These are phyloP conservation scores for Juglanconis sp. DNA, from an alignment of 2,329 filamentous ascomycete genomes.

Conservation along the genomic window DNA sequence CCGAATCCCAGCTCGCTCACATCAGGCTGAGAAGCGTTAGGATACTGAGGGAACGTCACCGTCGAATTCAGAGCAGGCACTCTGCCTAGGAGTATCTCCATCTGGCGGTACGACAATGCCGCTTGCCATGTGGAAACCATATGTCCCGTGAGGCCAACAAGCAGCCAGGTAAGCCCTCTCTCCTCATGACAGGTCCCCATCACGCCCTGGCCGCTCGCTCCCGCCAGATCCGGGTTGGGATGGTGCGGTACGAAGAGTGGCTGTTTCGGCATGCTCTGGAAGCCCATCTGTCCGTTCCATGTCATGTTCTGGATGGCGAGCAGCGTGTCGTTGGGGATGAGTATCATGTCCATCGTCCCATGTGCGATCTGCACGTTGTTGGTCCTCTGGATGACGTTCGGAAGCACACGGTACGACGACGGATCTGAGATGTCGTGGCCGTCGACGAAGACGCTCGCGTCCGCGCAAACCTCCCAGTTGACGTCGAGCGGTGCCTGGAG, in stretches of 20 bases:
- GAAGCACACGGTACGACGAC: constrained; percentile 27
- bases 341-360: constrained; percentile 65
- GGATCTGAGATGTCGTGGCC: constrained; percentile 25
- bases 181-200: constrained; percentile 18
- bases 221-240: constrained; percentile 2
- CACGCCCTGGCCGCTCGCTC: constrained; percentile 12
- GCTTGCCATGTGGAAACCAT: constrained; percentile 17
- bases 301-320: constrained; percentile 75
- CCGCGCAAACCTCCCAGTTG: constrained; percentile 55
- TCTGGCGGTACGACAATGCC: constrained; percentile 13
- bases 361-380: constrained; percentile 69
- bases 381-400: constrained; percentile 66
- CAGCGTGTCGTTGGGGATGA: constrained; percentile 63
- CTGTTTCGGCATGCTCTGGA: constrained; percentile 41
- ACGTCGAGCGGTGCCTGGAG: constrained; percentile 23
- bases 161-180: constrained; percentile 15
- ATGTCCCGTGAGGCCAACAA: constrained; percentile 14
- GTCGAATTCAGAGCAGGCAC: constrained; percentile 6
- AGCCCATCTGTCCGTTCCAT: constrained; percentile 66
- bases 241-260: constrained; percentile 18
- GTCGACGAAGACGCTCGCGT: constrained; percentile 41
- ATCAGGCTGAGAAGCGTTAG: constrained; percentile 8
- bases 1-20: constrained; percentile 8
- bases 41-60: constrained; percentile 12
- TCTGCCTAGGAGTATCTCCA: constrained; percentile 14